phyloP scores from a whole-genome alignment of 2,329 filamentous ascomycete genomes.

The Monilinia fructigena region DNA sequence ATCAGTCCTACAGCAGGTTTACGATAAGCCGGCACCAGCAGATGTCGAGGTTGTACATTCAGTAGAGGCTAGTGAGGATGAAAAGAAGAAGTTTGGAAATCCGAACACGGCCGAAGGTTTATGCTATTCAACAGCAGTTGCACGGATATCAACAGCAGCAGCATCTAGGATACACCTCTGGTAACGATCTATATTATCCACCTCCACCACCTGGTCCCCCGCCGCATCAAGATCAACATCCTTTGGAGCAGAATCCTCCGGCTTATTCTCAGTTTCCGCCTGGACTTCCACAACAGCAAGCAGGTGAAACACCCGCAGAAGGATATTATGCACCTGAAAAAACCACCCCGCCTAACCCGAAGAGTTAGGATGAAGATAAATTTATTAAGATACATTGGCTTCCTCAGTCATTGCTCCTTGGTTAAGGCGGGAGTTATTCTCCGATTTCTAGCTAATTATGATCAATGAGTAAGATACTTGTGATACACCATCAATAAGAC shows the following conservation, averaged over 20 bases:
- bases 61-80: constrained; percentile 21
- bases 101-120: constrained; percentile 18
- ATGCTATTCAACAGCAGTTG: constrained; percentile 18
- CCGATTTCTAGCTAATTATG: not conserved
- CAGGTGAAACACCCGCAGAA: not conserved
- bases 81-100: constrained; percentile 24
- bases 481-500: not conserved
- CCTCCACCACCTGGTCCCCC: constrained; percentile 15
- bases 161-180: constrained; percentile 2
- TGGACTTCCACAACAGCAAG: constrained; percentile 8
- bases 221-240: not conserved
- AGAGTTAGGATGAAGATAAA: not conserved
- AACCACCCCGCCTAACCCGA: constrained; percentile 17
- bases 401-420: not conserved
- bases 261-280: not conserved
- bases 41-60: constrained; percentile 24
- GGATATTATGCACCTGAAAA: constrained; percentile 23
- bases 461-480: not conserved
- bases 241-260: constrained; percentile 1
- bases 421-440: not conserved
- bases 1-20: constrained; percentile 43
- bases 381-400: not conserved
- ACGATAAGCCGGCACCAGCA: constrained; percentile 22
- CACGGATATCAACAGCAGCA: constrained; percentile 13
- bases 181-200: constrained; percentile 17